These are phyloP conservation scores for Tarenaya hassleriana DNA, from an alignment of 345 rosid species.

Conservation along the genomic window DNA sequence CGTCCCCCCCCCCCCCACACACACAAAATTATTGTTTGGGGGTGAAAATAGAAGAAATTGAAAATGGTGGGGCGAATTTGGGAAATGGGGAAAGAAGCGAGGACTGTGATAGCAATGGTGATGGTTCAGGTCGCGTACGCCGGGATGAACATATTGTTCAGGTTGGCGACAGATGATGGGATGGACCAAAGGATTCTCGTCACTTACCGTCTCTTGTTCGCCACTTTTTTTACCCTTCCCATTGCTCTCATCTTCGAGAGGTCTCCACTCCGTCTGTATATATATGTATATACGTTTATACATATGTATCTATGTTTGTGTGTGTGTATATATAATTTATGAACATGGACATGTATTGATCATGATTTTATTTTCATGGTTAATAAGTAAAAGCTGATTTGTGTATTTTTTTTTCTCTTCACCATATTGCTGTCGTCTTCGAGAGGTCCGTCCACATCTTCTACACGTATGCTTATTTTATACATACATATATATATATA, in stretches of 20 bases:
- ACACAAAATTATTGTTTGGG: not conserved
- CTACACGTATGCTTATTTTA: too few relatives aligned
- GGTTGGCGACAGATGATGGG: slow-evolving; percentile 32
- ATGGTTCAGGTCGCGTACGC: slow-evolving; percentile 29
- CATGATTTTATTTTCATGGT: too few relatives aligned
- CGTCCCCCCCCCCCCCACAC: not conserved
- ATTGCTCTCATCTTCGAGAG: slow-evolving; percentile 37
- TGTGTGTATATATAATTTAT: too few relatives aligned
- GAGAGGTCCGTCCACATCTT: slow-evolving; percentile 32
- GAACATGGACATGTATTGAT: too few relatives aligned
- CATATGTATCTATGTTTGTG: slow-evolving; percentile 5
- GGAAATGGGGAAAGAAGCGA: slow-evolving; percentile 24
- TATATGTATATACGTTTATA: not conserved
- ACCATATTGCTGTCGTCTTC: slow-evolving; percentile 31
- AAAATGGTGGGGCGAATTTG: slow-evolving; percentile 19
- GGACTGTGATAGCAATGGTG: slow-evolving; percentile 29
- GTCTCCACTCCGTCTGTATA: too few relatives aligned
- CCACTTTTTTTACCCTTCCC: slow-evolving; percentile 29
- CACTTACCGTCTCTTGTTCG: slow-evolving; percentile 36
- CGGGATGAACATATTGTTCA: slow-evolving; percentile 32
- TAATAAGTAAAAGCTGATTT: too few relatives aligned
- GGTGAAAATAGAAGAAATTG: not conserved
- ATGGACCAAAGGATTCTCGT: slow-evolving; percentile 32
- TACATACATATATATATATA: not conserved
- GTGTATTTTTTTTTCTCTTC: slow-evolving; percentile 28